A percentile compares a stretch with the other conserved stretches of the same genome.
These are phyloP conservation scores for Striga asiatica DNA, from an alignment of 257 asterid genomes.

Conservation along the genomic window DNA sequence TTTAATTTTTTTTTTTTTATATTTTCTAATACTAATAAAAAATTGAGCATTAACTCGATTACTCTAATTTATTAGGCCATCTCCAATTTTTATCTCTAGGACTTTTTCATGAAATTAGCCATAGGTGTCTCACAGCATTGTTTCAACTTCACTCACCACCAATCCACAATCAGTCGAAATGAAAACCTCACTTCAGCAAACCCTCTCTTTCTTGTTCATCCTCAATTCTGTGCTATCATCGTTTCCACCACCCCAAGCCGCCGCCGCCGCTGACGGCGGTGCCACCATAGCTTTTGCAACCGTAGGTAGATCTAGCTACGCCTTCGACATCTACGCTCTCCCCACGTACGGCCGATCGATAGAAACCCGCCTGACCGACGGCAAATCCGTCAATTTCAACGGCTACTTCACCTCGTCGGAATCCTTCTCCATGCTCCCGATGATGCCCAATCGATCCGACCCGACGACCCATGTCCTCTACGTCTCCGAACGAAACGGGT, in stretches of 20 bases:
- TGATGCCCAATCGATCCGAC: conserved; percentile 10
- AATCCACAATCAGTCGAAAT: conserved; percentile 11
- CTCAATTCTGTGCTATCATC: conserved; percentile 8
- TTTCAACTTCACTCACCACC: no score
- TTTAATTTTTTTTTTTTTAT: no score
- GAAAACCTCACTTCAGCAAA: conserved; percentile 14
- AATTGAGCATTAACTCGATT: no score
- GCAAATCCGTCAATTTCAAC: conserved; percentile 64
- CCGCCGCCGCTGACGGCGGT: conserved; percentile 18
- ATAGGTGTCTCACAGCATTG: no score
- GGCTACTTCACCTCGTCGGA: conserved; percentile 50
- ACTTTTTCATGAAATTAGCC: no score
- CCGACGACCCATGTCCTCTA: conserved; percentile 35
- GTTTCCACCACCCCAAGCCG: conserved; percentile 4
- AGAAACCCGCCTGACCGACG: conserved; percentile 64
- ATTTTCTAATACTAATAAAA: no score
- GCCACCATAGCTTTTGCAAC: conserved; percentile 51
- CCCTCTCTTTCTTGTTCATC: conserved; percentile 8
- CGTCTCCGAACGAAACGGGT: conserved; percentile 72
- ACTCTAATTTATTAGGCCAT: no score
- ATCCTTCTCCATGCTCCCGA: conserved; percentile 29
- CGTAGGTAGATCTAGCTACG: conserved; percentile 56
- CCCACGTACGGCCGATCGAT: conserved; percentile 17
- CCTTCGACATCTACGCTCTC: conserved; percentile 58
- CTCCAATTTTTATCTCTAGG: no score